phyloP scores from a whole-genome alignment of 1,284 basidiomycete genomes.

The Irpex lacteus region DNA sequence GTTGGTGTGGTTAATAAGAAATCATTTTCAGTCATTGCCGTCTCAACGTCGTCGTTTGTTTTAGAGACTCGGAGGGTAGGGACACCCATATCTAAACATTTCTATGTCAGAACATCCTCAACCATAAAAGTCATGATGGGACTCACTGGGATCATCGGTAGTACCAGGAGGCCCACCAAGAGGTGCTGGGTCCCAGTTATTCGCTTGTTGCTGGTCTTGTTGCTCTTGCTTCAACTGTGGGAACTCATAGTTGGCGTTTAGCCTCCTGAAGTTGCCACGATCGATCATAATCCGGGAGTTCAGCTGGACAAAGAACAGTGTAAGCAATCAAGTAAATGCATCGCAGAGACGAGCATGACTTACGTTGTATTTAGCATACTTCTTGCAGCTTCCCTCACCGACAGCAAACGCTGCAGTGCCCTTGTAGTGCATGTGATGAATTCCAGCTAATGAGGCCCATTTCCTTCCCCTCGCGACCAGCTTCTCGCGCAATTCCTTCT shows the following conservation, averaged over 20 bases:
- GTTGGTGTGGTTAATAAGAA: conserved; percentile 53
- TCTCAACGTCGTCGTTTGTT: conserved; percentile 5
- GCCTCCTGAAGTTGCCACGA: conserved; percentile 44
- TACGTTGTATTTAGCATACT: conserved; percentile 44
- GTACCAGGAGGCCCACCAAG: neutral
- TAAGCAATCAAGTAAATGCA: neutral
- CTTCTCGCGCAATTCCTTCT: conserved; percentile 32
- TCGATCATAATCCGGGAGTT: conserved; percentile 53
- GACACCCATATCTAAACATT: conserved; percentile 11
- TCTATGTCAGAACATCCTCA: neutral
- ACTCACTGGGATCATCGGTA: neutral
- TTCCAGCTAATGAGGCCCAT: conserved; percentile 46
- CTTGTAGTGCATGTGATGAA: conserved; percentile 53
- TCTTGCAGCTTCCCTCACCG: conserved; percentile 20
- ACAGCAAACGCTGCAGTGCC: conserved; percentile 40
- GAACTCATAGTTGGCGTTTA: conserved; percentile 47
- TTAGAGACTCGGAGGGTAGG: conserved; percentile 18
- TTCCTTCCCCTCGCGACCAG: conserved; percentile 48
- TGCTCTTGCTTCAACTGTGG: conserved; percentile 25
- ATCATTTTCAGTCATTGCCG: conserved; percentile 41
- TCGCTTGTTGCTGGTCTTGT: neutral
- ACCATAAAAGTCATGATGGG: conserved; percentile 5
- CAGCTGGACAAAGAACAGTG: conserved; percentile 14
- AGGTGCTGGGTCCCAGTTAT: neutral
- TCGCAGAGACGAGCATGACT: conserved; percentile 10